phyloP scores from a whole-genome alignment of 257 asterid species.

The Rhazya stricta region DNA sequence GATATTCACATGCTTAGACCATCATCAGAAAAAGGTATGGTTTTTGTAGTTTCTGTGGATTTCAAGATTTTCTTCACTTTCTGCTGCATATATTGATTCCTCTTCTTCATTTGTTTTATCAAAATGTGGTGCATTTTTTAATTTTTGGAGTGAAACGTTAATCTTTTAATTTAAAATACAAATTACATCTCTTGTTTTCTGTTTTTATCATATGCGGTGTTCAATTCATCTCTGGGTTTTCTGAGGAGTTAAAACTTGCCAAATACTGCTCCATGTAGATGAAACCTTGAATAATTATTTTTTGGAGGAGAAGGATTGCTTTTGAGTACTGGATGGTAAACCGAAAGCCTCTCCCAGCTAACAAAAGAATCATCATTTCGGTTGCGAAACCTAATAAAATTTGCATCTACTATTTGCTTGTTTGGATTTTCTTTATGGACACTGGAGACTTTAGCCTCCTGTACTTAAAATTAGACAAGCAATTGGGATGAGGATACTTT shows the following conservation, averaged over 20 bases:
- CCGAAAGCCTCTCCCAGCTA: too few species aligned
- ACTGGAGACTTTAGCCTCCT: neutral
- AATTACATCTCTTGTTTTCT: too few species aligned
- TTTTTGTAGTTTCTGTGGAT: neutral
- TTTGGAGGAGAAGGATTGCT: too few species aligned
- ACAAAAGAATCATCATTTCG: too few species aligned
- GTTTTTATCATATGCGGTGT: neutral
- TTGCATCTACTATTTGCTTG: neutral
- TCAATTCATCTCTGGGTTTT: neutral
- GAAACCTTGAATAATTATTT: too few species aligned
- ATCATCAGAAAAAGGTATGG: neutral
- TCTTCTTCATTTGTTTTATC: neutral
- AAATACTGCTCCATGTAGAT: too few species aligned
- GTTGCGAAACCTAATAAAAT: neutral
- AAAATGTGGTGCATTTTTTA: neutral
- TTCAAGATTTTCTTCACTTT: neutral
- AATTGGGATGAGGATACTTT: neutral
- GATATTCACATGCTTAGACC: neutral
- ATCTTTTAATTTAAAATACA: neutral
- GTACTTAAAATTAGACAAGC: neutral
- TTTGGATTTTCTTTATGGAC: neutral
- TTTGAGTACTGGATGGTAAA: too few species aligned
- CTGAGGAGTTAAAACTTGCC: neutral
- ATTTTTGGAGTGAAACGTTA: neutral
- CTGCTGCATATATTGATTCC: neutral